Evolutionary conservation across 2,329 filamentous ascomycete genomes (phyloP).

Genomic region (Xylariaceae sp.): DNA sequence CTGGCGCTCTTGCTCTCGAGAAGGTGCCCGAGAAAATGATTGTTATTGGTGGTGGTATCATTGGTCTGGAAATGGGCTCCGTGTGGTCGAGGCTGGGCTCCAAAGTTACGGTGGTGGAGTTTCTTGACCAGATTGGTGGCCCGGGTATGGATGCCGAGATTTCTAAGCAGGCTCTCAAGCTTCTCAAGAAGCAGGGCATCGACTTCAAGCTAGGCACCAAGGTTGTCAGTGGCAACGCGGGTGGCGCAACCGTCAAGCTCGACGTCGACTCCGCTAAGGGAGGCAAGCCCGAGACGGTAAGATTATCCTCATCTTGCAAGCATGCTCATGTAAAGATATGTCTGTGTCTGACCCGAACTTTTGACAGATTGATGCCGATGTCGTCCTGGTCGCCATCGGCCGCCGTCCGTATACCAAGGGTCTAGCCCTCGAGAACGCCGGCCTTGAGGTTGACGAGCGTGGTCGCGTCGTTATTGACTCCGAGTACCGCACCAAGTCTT

Average conservation of each 20-base stretch:
- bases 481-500: slow-evolving; percentile 96
- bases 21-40: slow-evolving; percentile 95
- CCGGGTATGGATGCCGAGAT: slow-evolving; percentile 97
- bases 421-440: slow-evolving; percentile 89
- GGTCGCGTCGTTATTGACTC: slow-evolving; percentile 96
- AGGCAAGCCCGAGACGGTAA: slow-evolving; percentile 85
- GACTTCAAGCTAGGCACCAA: slow-evolving; percentile 99
- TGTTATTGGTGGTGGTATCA: slow-evolving; percentile 97
- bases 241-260: slow-evolving; percentile 72
- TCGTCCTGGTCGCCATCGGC: slow-evolving; percentile 94
- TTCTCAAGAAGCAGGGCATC: slow-evolving; percentile 91
- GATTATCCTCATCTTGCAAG: slow-evolving; percentile 29
- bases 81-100: slow-evolving; percentile 93
- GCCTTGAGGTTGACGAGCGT: slow-evolving; percentile 85
- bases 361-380: slow-evolving; percentile 78
- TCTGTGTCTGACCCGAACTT: not conserved
- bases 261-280: slow-evolving; percentile 91
- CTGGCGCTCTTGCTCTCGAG: slow-evolving; percentile 82
- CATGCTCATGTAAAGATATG: not conserved
- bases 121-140: slow-evolving; percentile 91
- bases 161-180: slow-evolving; percentile 85
- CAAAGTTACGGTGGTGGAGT: slow-evolving; percentile 97
- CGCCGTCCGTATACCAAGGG: slow-evolving; percentile 91
- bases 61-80: slow-evolving; percentile 96
- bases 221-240: slow-evolving; percentile 79